Base-by-base conservation (phyloP, 169 alveolate species). In the Plasmodium relictum region DNA sequence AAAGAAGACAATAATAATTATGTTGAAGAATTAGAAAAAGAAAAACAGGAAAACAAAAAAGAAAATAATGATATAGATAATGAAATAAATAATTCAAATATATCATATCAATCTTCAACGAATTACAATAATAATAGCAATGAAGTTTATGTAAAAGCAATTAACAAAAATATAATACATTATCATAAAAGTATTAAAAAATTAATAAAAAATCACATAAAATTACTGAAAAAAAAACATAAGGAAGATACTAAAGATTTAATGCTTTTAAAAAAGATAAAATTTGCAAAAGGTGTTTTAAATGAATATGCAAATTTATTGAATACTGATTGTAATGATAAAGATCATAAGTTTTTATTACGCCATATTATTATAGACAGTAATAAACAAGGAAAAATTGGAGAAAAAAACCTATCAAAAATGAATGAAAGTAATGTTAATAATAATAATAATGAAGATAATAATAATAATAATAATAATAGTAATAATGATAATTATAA, bases 221-320 rank as follows among this genome's bases (percentile, higher is more conserved):
- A 7, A 31, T 26, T 73, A 18, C 24, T 73, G 56, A 58, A 26
- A 62, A 52, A 45, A 73, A 73, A 31, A 20, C 41, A n/a, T 24
- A 63, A 31, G 37, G 72, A 73, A 42, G 66, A 73, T 73, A 73
- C 18, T 0, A 39, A 45, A 58, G 87, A 73, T 26, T 58, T 73
- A 59, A 56, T 16, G 14, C 45, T 73, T 73, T 41, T 73, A 8
- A 39, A 56, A 37, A 73, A 73, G 56, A 73, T 73, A 73, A 73
- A 73, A 73, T 73, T 37, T 54, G 87, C 87, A 37, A 73, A 73
- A 9, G 72, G 72, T 16, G 44, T 73, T 7, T 45, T 73, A 44
- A 58, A 63, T 3, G 87, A 73, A 62, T 73, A 73, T 22, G 54
- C 31, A 18, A 73, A 56, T 4, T 42, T 73, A 20, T 24, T 73